A percentile compares a stretch with the other conserved stretches of the same genome.
phyloP scores from a whole-genome alignment of 345 rosid species.

The Angophora floribunda region DNA sequence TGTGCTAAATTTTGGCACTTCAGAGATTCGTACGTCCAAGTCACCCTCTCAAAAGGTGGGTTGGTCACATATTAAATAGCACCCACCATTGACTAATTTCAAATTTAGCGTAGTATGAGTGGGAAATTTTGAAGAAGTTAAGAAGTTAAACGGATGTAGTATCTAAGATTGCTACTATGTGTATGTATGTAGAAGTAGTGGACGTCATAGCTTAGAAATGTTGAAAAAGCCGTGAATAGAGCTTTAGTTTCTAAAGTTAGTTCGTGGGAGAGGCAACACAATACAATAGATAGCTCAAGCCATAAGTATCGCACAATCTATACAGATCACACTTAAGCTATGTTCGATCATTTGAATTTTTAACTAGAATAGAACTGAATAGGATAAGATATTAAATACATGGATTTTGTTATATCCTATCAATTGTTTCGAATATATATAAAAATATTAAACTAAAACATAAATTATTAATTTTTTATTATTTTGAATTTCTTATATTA shows the following conservation, averaged over 20 bases:
- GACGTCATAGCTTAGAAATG: background rate
- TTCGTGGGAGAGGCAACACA: background rate
- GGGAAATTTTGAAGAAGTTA: background rate
- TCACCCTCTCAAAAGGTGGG: background rate
- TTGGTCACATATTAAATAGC: background rate
- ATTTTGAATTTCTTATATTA: too few relatives aligned
- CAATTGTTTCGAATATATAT: too few relatives aligned
- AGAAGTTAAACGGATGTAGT: background rate
- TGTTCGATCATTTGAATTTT: too few relatives aligned
- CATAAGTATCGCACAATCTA: background rate
- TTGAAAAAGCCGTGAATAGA: background rate
- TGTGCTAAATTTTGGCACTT: too few relatives aligned
- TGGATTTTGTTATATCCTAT: too few relatives aligned
- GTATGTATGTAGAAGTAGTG: too few relatives aligned
- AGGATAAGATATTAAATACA: too few relatives aligned
- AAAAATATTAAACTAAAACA: too few relatives aligned
- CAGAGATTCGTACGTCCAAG: too few relatives aligned
- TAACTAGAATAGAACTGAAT: too few relatives aligned
- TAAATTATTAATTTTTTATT: too few relatives aligned
- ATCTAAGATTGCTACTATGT: too few relatives aligned
- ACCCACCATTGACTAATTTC: background rate
- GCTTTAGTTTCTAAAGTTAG: background rate
- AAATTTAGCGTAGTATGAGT: background rate
- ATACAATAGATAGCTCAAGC: background rate
- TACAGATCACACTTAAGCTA: background rate